These are phyloP conservation scores for Thielaviopsis ethacetica DNA, from an alignment of 2,329 filamentous ascomycete species.

Conservation along the genomic window DNA sequence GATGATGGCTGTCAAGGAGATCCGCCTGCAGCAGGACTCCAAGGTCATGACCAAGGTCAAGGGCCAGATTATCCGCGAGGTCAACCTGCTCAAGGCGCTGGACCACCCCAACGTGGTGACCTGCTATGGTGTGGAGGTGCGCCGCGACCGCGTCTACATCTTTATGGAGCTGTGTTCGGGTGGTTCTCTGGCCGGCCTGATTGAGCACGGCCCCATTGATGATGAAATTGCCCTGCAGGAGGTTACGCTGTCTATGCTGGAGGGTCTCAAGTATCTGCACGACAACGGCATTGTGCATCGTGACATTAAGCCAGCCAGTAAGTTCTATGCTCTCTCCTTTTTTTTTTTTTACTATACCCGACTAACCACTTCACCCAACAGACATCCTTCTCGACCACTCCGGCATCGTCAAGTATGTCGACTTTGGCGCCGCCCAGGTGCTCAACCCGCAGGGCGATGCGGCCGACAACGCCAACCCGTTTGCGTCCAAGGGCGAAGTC, in stretches of 20 bases:
- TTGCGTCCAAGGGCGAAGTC: conserved; percentile 27
- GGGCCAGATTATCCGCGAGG: conserved; percentile 87
- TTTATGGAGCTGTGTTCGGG: conserved; percentile 99
- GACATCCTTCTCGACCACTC: conserved; percentile 95
- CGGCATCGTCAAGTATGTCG: conserved; percentile 97
- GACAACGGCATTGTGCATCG: conserved; percentile 84
- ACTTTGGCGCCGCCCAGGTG: conserved; percentile 94
- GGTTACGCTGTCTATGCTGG: conserved; percentile 82
- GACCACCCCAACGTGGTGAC: conserved; percentile 97
- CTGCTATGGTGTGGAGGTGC: conserved; percentile 95
- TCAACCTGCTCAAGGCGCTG: conserved; percentile 86
- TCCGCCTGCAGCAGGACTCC: conserved; percentile 75
- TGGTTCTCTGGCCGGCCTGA: conserved; percentile 71
- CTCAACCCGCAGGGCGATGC: conserved; percentile 90
- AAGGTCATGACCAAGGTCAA: conserved; percentile 91
- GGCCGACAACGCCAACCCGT: conserved; percentile 41
- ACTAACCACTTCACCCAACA: conserved; percentile 18
- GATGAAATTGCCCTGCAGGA: conserved; percentile 97
- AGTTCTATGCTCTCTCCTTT: conserved; percentile 24
- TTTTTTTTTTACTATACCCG: neutral
- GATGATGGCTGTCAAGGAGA: conserved; percentile 97
- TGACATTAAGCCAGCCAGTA: conserved; percentile 94
- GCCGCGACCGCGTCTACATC: conserved; percentile 98
- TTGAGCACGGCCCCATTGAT: conserved; percentile 93
- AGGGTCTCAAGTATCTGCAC: conserved; percentile 86